A percentile compares a stretch with the other conserved stretches of the same genome.
These are phyloP conservation scores for Ganoderma multipileum DNA, from an alignment of 1,284 basidiomycete species.

Conservation along the genomic window DNA sequence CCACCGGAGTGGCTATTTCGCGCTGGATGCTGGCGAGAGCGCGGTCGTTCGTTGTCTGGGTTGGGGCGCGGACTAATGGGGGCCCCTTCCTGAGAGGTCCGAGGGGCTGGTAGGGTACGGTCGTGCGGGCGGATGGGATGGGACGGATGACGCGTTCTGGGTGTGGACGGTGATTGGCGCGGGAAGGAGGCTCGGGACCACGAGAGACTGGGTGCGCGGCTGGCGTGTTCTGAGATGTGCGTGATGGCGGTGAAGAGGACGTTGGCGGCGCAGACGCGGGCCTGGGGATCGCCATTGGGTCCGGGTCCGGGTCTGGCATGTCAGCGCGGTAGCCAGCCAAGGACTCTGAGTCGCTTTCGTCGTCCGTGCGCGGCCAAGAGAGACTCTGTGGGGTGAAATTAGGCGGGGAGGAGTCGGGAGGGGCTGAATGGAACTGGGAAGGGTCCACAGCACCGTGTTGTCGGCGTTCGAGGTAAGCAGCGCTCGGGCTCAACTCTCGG, in stretches of 20 bases:
- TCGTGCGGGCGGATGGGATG: too few relatives aligned
- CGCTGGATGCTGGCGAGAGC: too few relatives aligned
- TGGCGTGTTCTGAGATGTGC: neutral
- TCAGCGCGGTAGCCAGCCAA: too few relatives aligned
- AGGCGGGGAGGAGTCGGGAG: neutral
- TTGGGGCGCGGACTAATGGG: too few relatives aligned
- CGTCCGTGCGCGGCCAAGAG: neutral
- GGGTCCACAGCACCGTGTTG: neutral
- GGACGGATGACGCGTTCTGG: too few relatives aligned
- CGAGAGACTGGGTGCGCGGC: too few relatives aligned
- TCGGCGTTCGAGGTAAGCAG: neutral
- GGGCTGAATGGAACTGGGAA: neutral
- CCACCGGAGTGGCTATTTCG: too few relatives aligned
- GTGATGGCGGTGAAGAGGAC: neutral
- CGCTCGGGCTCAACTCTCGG: neutral
- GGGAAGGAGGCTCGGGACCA: too few relatives aligned
- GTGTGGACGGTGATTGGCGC: too few relatives aligned
- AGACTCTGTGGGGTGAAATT: neutral
- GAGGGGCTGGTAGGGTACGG: too few relatives aligned
- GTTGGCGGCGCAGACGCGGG: neutral
- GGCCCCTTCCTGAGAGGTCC: too few relatives aligned
- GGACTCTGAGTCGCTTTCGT: neutral
- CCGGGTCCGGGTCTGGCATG: neutral
- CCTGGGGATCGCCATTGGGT: neutral
- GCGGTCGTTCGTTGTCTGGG: too few relatives aligned